A percentile compares a stretch with the other conserved stretches of the same genome.
These are phyloP conservation scores for Melocanna baccifera DNA, from an alignment of 176 grass and related monocot genomes.

Conservation along the genomic window DNA sequence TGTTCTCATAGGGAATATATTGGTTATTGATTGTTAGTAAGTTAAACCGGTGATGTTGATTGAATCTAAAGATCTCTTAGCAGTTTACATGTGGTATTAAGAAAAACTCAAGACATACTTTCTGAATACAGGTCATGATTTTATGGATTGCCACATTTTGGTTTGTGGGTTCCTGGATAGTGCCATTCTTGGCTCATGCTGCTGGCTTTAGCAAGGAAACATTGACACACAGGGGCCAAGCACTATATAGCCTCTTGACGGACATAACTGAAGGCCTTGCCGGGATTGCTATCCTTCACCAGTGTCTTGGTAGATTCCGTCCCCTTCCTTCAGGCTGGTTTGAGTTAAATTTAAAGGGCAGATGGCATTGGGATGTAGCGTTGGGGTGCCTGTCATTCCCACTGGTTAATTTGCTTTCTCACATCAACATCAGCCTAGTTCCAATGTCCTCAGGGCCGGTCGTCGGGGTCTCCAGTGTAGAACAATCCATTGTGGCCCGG, in stretches of 20 bases:
- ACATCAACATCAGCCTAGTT: constrained; percentile 75
- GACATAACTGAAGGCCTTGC: constrained; percentile 83
- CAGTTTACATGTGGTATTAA: constrained; percentile 23
- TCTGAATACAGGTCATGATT: constrained; percentile 78
- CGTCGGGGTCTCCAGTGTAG: constrained; percentile 66
- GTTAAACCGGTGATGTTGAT: neutral
- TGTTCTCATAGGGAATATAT: constrained; percentile 2
- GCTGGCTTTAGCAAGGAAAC: constrained; percentile 90
- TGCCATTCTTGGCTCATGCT: constrained; percentile 86
- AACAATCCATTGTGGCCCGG: constrained; percentile 85
- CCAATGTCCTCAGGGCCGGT: constrained; percentile 53
- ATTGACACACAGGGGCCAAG: constrained; percentile 86
- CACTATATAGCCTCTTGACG: constrained; percentile 86
- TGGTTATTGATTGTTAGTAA: neutral
- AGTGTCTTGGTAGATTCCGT: constrained; percentile 79
- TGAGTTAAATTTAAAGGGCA: constrained; percentile 68
- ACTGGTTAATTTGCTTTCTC: constrained; percentile 85
- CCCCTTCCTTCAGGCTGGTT: constrained; percentile 93
- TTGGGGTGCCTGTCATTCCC: constrained; percentile 80
- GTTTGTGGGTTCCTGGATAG: constrained; percentile 97
- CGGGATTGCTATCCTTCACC: constrained; percentile 88
- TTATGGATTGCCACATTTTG: constrained; percentile 95
- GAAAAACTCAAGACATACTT: constrained; percentile 22
- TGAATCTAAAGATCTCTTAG: neutral
- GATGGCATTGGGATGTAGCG: constrained; percentile 74